Evolutionary conservation across 2,329 filamentous ascomycete species (phyloP).

Genomic region (Sarocladium brachiariae): DNA sequence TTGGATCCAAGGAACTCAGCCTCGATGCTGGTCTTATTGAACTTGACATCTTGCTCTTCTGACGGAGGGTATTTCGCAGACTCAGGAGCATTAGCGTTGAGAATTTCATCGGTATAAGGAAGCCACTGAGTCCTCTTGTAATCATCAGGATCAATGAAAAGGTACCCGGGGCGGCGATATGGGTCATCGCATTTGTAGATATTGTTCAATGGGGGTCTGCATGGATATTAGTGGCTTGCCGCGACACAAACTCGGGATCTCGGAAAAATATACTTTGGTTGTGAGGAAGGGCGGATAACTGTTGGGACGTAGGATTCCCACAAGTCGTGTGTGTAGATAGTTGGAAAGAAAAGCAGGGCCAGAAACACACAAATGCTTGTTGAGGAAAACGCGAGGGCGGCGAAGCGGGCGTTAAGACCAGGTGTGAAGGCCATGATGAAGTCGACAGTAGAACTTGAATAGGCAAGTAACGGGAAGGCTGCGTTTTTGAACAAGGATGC

Average conservation of each 20-base stretch:
- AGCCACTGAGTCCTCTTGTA: constrained; percentile 7
- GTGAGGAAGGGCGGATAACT: constrained; percentile 1
- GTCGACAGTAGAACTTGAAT: background rate
- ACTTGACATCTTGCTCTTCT: constrained; percentile 2
- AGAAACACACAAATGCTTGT: constrained; percentile 2
- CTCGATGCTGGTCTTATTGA: constrained; percentile 5
- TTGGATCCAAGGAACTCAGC: background rate
- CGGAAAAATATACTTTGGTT: background rate
- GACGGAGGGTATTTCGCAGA: constrained; percentile 1
- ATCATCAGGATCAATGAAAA: constrained; percentile 7
- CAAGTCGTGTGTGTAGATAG: background rate
- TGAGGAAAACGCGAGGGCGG: background rate
- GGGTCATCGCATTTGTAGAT: constrained; percentile 8
- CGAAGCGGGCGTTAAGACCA: background rate
- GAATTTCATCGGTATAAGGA: constrained; percentile 4
- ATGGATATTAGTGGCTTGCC: background rate
- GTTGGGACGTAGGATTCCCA: background rate
- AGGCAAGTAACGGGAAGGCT: background rate
- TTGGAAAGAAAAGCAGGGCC: constrained; percentile 6
- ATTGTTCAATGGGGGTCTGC: background rate
- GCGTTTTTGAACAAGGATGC: background rate
- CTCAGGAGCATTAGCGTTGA: constrained; percentile 6
- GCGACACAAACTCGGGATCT: background rate
- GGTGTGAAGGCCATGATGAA: constrained; percentile 1
- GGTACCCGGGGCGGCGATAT: constrained; percentile 6